Evolutionary conservation across 2,329 filamentous ascomycete species (phyloP).

Genomic region (Cordyceps cicadae): DNA sequence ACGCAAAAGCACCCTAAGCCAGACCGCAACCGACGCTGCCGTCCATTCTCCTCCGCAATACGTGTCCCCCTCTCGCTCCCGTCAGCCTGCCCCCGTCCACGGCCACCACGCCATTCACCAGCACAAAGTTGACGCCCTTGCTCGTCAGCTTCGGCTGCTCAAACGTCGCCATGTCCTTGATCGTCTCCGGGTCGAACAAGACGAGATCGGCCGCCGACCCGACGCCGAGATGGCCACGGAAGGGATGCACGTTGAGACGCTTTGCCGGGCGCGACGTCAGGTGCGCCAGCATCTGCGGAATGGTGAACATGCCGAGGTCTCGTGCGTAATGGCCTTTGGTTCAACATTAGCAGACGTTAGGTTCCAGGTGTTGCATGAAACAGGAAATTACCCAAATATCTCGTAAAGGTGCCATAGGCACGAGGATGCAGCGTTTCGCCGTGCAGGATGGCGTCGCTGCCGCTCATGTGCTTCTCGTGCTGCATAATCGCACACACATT

Average conservation of each 20-base stretch:
- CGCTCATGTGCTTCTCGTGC: constrained; percentile 19
- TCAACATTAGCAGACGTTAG: too few relatives aligned
- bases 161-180: constrained; percentile 18
- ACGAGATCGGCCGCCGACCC: constrained; percentile 19
- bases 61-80: constrained; percentile 15
- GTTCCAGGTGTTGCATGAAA: too few relatives aligned
- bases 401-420: constrained; percentile 19
- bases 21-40: neutral
- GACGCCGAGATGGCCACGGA: constrained; percentile 16
- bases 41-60: constrained; percentile 12
- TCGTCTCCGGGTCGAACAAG: constrained; percentile 16
- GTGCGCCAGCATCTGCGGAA: constrained; percentile 18
- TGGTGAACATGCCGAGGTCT: constrained; percentile 15
- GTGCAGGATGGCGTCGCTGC: constrained; percentile 19
- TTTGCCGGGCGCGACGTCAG: constrained; percentile 19
- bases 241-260: constrained; percentile 17
- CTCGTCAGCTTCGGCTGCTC: constrained; percentile 17
- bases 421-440: constrained; percentile 19
- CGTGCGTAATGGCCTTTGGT: constrained; percentile 17
- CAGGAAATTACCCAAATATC: constrained; percentile 15
- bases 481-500: constrained; percentile 20
- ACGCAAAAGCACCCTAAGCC: too few relatives aligned
- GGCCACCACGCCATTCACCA: constrained; percentile 18
- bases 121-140: constrained; percentile 16
- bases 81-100: constrained; percentile 17